Evolutionary conservation across 345 rosid genomes (phyloP), one percentile per base, ranked within the genome.

Genomic region (Mallotus nudiflorus): DNA sequence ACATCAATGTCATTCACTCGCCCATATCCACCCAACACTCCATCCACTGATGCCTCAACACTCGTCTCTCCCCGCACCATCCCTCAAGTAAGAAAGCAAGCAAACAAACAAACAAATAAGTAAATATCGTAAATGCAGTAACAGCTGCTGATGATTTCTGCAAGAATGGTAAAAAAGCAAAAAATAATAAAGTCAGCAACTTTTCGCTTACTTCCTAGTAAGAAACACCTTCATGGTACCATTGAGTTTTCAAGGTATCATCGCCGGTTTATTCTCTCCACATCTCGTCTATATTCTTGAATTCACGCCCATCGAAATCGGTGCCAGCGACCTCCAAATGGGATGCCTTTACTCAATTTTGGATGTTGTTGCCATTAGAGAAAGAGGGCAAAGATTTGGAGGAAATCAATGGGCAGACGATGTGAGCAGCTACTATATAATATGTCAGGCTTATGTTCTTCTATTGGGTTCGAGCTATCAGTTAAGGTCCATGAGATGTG

Each of bases 11-110:
- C 96, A 74, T 89, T 89, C 35, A 95, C 93, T 73, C 73, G 87
- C 1, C 93, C 97, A 65, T 87, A 95, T 40, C 97, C 99, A 64
- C 97, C 99, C 78, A 95, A 78, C 11, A 95, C 97, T 65, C 99
- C 99, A 75, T 95, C 86, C 55, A 86, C 89, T 6, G 93, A 87
- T 9, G 99, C 97, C 80, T 95, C 99, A 72, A 95, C 97, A 56
- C 92, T 93, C 99, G 90, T 79, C 73, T 35, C 77, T 27, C 40
- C 18, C 20, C 20, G 2, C 13, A 33, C 20, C 14, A 35, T n/a
- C n/a, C n/a, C n/a, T 1, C 5, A 6, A 33, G 20, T 49, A 52
- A 67, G 69, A 3, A 59, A 67, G 13, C 15, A 69, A 53, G 42
- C 16, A 13, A 15, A 1, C 18, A 33, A 33, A 33, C 6, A 33